Conservation (phyloP, 345 rosid genomes). For the Bruguiera gymnorhiza region DNA sequence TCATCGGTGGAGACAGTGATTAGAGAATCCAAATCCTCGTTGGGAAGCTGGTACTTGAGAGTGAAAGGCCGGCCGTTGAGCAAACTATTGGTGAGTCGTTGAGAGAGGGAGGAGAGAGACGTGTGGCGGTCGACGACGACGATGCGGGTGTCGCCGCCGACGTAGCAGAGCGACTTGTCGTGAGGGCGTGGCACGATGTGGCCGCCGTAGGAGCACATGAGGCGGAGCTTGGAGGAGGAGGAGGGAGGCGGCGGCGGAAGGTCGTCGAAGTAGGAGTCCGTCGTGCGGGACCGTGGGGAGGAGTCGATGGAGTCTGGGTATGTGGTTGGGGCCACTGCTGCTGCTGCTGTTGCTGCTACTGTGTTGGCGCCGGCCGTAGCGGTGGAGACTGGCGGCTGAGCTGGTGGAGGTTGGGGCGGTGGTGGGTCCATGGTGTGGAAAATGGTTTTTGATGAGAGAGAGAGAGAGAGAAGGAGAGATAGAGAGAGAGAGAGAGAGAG, state of each 20-base stretch:
- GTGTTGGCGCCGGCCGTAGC: conserved; percentile 9
- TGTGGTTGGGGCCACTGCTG: conserved; percentile 14
- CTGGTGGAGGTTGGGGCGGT: conserved; percentile 16
- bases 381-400: conserved; percentile 20
- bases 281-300: conserved; percentile 81
- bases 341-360: conserved; percentile 14
- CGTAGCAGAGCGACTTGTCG: conserved; percentile 78
- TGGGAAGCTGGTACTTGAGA: conserved; percentile 89
- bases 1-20: conserved; percentile 91
- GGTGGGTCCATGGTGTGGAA: conserved; percentile 36
- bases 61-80: conserved; percentile 62
- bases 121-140: conserved; percentile 73
- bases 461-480: too few relatives aligned
- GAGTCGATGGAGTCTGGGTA: conserved; percentile 64
- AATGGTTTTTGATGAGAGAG: not conserved
- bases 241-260: conserved; percentile 26
- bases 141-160: conserved; percentile 91
- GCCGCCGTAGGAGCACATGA: conserved; percentile 93
- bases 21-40: conserved; percentile 89
- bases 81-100: conserved; percentile 61
- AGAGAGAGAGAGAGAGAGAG: not conserved
- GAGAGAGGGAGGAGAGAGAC: conserved; percentile 49
- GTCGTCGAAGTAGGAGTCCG: conserved; percentile 62
- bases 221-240: conserved; percentile 62
- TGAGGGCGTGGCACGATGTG: conserved; percentile 90